These are phyloP conservation scores for Fusarium burgessii DNA, from an alignment of 2,329 filamentous ascomycete species.

Conservation along the genomic window DNA sequence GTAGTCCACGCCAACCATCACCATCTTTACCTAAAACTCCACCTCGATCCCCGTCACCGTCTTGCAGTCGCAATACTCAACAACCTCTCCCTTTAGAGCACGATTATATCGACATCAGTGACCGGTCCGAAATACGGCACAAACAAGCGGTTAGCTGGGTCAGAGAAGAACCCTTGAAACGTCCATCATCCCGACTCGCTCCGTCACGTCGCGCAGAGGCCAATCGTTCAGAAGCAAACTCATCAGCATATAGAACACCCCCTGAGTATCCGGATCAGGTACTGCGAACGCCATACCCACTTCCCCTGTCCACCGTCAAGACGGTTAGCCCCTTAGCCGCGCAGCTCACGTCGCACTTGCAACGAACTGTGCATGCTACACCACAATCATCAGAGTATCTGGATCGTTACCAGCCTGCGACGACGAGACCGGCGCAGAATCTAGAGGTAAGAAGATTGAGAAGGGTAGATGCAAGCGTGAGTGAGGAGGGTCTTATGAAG, in stretches of 20 bases:
- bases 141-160: constrained; percentile 44
- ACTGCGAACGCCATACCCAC: constrained; percentile 27
- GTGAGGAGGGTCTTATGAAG: constrained; percentile 14
- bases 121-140: constrained; percentile 19
- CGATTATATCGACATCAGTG: constrained; percentile 2
- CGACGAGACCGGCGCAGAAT: constrained; percentile 8
- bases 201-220: constrained; percentile 33
- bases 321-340: constrained; percentile 29
- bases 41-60: neutral
- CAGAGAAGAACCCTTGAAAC: constrained; percentile 55
- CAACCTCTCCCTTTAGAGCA: neutral
- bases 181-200: constrained; percentile 53
- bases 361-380: constrained; percentile 23
- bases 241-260: constrained; percentile 48
- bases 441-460: constrained; percentile 23
- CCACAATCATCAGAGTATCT: constrained; percentile 52
- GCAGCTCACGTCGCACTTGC: constrained; percentile 32
- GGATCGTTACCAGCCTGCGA: constrained; percentile 48
- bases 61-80: constrained; percentile 3
- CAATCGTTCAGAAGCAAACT: constrained; percentile 38
- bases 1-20: neutral
- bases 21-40: constrained; percentile 2
- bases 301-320: constrained; percentile 26
- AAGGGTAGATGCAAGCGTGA: constrained; percentile 18
- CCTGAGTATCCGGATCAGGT: constrained; percentile 46